phyloP scores from a whole-genome alignment of 208 protist species.

The Histomonas meleagridis region DNA sequence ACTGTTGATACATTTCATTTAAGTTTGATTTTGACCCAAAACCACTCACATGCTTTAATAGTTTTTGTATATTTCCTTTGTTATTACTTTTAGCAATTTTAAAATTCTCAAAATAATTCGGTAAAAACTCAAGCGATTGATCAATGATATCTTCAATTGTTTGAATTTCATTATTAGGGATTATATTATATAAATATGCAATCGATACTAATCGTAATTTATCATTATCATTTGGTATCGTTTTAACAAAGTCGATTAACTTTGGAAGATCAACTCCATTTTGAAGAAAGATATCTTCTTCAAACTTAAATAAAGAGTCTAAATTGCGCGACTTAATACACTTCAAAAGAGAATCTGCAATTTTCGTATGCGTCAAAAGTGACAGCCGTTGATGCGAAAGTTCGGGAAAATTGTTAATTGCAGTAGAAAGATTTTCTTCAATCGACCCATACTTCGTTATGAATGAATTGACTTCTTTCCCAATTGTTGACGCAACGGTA shows the following conservation, averaged over 20 bases:
- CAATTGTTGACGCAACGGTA: neutral
- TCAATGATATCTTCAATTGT: neutral
- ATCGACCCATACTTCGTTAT: neutral
- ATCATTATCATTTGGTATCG: neutral
- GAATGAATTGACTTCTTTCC: neutral
- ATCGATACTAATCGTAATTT: neutral
- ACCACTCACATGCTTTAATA: neutral
- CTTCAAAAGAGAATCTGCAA: neutral
- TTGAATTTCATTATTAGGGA: neutral
- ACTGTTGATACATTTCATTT: neutral
- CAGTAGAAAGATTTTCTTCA: neutral
- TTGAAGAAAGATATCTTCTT: neutral
- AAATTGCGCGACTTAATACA: neutral
- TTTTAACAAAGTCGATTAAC: neutral
- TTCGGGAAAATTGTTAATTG: neutral
- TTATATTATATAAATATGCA: neutral
- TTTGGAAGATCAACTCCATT: neutral
- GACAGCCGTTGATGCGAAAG: neutral
- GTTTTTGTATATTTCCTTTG: neutral
- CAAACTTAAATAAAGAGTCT: neutral
- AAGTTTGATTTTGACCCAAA: neutral
- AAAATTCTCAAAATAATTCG: neutral
- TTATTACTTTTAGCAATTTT: neutral
- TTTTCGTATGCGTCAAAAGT: neutral
- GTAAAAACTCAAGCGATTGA: neutral